Evolutionary conservation across 805 yeast genomes (phyloP), one percentile per base, ranked within the genome.

Genomic region (Maudiozyma saulgeensis): DNA sequence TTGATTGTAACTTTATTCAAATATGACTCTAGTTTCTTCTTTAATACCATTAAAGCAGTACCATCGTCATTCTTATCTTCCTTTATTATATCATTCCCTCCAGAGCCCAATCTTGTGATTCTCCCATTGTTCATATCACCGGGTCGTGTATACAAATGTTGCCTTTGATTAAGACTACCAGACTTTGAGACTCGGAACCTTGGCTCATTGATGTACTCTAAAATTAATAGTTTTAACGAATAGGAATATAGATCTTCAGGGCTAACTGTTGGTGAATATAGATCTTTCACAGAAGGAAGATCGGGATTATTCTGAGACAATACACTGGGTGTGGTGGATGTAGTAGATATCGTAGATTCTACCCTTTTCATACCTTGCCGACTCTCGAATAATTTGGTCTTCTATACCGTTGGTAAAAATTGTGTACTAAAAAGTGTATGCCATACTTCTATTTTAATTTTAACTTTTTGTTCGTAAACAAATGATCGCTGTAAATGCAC

Each of bases 181-280:
- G 42, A 6, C 7, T 15, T 19, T 8, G 42, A 35, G 18, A 46
- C 70, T 46, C 74, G 64, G 66, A 82, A 83, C 37, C 87, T 64
- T 2, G 86, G 86, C 62, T 82, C 87, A 50, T 75, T 78, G 48
- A 77, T 67, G 56, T 84, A 82, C 44, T 80, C 83, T 18, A 84
- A 61, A 12, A 84, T 62, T 2, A 82, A 61, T 6, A 80, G 64
- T 56, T 81, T 79, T 43, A 84, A 58, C 1, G 81, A 72, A 31
- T 76, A 71, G 44, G 73, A 72, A 55, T 83, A 82, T 3, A 80
- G 64, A 31, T 66, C 69, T 7, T 48, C 44, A 12, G 48, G 11
- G 15, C 47, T 46, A 5, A 46, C 46, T 7, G 34, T 34, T 3
- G 53, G 47, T 6, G 21, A 38, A 18, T 52, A 50, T 6, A 49